These are phyloP conservation scores for Hypoxylon sp. DNA, from an alignment of 2,329 filamentous ascomycete species.

Conservation along the genomic window DNA sequence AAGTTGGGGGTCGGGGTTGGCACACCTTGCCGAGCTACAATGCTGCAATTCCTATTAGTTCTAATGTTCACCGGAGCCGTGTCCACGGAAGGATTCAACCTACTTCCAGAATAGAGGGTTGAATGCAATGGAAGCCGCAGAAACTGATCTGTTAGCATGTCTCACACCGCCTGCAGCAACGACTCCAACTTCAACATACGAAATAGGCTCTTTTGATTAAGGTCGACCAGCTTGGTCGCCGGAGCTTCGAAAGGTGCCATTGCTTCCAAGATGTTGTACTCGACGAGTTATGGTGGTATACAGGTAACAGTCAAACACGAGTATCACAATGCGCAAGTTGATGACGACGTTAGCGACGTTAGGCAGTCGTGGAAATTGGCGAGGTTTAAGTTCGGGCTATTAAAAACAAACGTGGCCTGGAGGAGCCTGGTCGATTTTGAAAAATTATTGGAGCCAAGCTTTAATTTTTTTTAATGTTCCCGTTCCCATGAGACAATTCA, in stretches of 20 bases:
- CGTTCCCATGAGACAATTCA: slow-evolving; percentile 29
- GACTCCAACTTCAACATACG: slow-evolving; percentile 64
- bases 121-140: slow-evolving; percentile 86
- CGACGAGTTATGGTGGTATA: neutral
- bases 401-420: slow-evolving; percentile 27
- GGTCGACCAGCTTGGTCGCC: slow-evolving; percentile 69
- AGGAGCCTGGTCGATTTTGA: slow-evolving; percentile 23
- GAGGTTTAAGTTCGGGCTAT: neutral
- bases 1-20: slow-evolving; percentile 17
- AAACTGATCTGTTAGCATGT: slow-evolving; percentile 69
- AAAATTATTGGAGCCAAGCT: slow-evolving; percentile 36
- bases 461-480: slow-evolving; percentile 10
- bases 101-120: slow-evolving; percentile 99
- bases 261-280: slow-evolving; percentile 24
- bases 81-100: slow-evolving; percentile 58
- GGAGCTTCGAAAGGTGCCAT: slow-evolving; percentile 59
- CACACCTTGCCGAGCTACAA: slow-evolving; percentile 85
- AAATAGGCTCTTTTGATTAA: slow-evolving; percentile 76
- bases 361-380: neutral
- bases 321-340: slow-evolving; percentile 3
- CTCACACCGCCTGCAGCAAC: slow-evolving; percentile 24
- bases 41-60: slow-evolving; percentile 68
- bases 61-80: slow-evolving; percentile 17
- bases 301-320: neutral
- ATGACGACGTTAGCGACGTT: neutral